Percentiles rank a stretch among this genome's conserved stretches.
Evolutionary conservation across 495 filamentous ascomycete genomes (phyloP).

Genomic region (Gamarada debralockiae): DNA sequence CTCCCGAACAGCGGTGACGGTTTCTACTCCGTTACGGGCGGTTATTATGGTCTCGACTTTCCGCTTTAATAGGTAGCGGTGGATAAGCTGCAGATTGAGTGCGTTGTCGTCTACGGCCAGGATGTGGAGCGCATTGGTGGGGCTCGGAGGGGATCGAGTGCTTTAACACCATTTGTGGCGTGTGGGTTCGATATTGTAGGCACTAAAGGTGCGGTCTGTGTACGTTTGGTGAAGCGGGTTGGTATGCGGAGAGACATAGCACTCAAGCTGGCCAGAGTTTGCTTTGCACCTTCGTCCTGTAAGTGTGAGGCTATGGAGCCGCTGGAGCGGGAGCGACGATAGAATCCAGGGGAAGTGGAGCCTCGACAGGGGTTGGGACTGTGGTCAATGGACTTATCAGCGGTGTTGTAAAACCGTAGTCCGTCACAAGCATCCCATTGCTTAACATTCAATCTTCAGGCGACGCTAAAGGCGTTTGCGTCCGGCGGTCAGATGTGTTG

Average conservation of each 20-base stretch:
- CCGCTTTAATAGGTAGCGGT: conserved; percentile 49
- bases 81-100: conserved; percentile 67
- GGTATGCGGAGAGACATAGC: too few species aligned
- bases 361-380: not conserved
- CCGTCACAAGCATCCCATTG: conserved; percentile 16
- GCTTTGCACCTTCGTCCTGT: too few species aligned
- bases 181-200: too few species aligned
- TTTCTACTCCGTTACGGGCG: conserved; percentile 18
- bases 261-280: too few species aligned
- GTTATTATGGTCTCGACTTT: conserved; percentile 15
- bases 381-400: not conserved
- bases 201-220: too few species aligned
- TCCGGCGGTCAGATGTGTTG: conserved; percentile 2
- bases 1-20: conserved; percentile 6
- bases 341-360: too few species aligned
- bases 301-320: too few species aligned
- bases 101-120: conserved; percentile 63
- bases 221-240: too few species aligned
- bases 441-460: conserved; percentile 14
- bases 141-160: not conserved
- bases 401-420: conserved; percentile 13
- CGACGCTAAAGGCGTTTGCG: conserved; percentile 19
- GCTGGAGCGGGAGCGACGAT: too few species aligned
- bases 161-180: too few species aligned
- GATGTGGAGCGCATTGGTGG: conserved; percentile 6